phyloP scores from a whole-genome alignment of 148 eudicot genomes.

The Vaccinium corymbosum region DNA sequence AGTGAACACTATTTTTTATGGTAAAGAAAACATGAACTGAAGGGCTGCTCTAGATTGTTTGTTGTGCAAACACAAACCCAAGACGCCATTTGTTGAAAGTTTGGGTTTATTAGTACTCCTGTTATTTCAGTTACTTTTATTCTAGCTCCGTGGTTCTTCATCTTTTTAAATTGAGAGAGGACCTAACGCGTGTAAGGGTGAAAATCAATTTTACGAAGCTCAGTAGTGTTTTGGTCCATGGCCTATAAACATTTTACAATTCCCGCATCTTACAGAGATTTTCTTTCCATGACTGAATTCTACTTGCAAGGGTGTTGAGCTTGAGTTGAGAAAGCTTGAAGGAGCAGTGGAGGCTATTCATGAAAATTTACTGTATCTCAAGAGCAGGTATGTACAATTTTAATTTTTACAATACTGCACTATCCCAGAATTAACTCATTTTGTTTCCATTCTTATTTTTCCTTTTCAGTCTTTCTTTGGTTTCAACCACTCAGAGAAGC shows the following conservation, averaged over 20 bases:
- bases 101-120: neutral
- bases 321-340: constrained; percentile 83
- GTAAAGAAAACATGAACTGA: neutral
- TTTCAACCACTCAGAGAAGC: constrained; percentile 51
- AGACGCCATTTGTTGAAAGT: neutral
- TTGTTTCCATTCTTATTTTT: neutral
- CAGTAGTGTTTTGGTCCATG: neutral
- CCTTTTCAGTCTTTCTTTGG: neutral
- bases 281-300: neutral
- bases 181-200: neutral
- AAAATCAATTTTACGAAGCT: neutral
- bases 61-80: neutral
- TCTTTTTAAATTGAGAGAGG: neutral
- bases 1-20: no score
- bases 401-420: neutral
- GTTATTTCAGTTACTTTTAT: neutral
- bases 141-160: neutral
- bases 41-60: neutral
- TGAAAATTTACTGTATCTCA: constrained; percentile 66
- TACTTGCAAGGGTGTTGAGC: constrained; percentile 61
- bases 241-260: neutral
- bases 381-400: constrained; percentile 36
- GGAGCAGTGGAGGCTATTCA: constrained; percentile 83
- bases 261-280: neutral
- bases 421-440: neutral